Conservation (phyloP, 495 filamentous ascomycete genomes). For the Podospora australis region DNA sequence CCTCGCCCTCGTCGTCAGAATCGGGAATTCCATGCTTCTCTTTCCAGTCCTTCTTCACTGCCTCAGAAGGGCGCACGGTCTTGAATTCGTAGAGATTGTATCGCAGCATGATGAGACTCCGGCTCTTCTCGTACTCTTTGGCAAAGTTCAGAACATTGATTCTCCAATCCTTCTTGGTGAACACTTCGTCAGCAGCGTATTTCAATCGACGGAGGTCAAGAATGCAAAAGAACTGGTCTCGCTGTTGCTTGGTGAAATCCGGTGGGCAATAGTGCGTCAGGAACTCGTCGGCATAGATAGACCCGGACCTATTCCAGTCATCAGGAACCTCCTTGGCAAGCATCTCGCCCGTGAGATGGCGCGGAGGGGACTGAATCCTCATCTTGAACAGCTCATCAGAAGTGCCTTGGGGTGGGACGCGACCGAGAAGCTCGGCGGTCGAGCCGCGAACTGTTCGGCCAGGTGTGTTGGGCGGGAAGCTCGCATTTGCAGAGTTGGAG, state of each 20-base stretch:
- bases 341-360: conserved; percentile 40
- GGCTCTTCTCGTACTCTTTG: conserved; percentile 49
- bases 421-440: conserved; percentile 22
- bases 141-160: conserved; percentile 47
- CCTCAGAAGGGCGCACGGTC: conserved; percentile 42
- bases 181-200: conserved; percentile 46
- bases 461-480: conserved; percentile 32
- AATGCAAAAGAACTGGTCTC: conserved; percentile 47
- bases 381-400: conserved; percentile 41
- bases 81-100: conserved; percentile 49
- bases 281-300: conserved; percentile 46
- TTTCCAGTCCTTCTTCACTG: conserved; percentile 44
- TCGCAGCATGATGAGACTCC: conserved; percentile 45
- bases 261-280: conserved; percentile 42
- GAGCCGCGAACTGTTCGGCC: conserved; percentile 22
- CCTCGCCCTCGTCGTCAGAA: conserved; percentile 27
- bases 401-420: conserved; percentile 29
- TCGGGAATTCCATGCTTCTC: conserved; percentile 37
- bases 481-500: conserved; percentile 22
- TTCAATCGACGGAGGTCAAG: conserved; percentile 47
- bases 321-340: conserved; percentile 39
- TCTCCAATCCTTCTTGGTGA: conserved; percentile 47
- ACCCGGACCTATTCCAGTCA: conserved; percentile 32
- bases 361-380: conserved; percentile 40
- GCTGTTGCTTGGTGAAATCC: conserved; percentile 41